Evolutionary conservation across 1,284 basidiomycete species (phyloP).

Genomic region (Microbotryum lychnidis-dioicae): DNA sequence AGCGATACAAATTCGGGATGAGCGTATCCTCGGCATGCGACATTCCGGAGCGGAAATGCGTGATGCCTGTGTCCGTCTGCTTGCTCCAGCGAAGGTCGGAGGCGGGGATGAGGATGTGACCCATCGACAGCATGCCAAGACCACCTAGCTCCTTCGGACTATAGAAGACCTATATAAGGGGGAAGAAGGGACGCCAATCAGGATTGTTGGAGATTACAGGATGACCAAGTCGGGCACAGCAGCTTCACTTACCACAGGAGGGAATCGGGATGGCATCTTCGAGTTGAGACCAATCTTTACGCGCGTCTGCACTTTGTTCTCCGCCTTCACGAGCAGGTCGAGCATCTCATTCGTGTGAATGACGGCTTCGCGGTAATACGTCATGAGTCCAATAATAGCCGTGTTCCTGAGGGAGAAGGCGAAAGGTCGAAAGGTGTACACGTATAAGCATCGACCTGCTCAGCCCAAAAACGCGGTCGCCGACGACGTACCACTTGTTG

Average conservation of each 20-base stretch:
- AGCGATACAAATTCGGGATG: slow-evolving; percentile 95
- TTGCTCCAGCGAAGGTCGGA: slow-evolving; percentile 96
- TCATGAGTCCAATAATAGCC: slow-evolving; percentile 36
- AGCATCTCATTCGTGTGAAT: slow-evolving; percentile 86
- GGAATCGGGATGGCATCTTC: slow-evolving; percentile 99
- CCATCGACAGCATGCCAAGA: slow-evolving; percentile 98
- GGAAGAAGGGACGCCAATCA: slow-evolving; percentile 70
- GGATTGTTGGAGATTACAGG: neutral
- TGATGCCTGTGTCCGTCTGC: slow-evolving; percentile 80
- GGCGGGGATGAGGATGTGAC: slow-evolving; percentile 94
- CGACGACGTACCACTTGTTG: slow-evolving; percentile 61
- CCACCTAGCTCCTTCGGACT: slow-evolving; percentile 74
- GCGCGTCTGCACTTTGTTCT: slow-evolving; percentile 96
- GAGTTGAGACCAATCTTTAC: slow-evolving; percentile 92
- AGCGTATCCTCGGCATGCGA: slow-evolving; percentile 61
- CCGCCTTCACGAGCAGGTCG: slow-evolving; percentile 87
- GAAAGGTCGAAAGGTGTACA: neutral
- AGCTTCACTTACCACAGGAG: slow-evolving; percentile 47
- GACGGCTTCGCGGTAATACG: slow-evolving; percentile 88
- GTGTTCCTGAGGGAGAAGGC: slow-evolving; percentile 36
- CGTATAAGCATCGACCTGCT: slow-evolving; percentile 3
- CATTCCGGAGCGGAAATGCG: slow-evolving; percentile 44
- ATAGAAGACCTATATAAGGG: slow-evolving; percentile 64
- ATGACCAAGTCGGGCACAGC: no score
- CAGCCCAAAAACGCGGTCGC: neutral